phyloP scores from a whole-genome alignment of 345 rosid genomes.

The Murraya koenigii region DNA sequence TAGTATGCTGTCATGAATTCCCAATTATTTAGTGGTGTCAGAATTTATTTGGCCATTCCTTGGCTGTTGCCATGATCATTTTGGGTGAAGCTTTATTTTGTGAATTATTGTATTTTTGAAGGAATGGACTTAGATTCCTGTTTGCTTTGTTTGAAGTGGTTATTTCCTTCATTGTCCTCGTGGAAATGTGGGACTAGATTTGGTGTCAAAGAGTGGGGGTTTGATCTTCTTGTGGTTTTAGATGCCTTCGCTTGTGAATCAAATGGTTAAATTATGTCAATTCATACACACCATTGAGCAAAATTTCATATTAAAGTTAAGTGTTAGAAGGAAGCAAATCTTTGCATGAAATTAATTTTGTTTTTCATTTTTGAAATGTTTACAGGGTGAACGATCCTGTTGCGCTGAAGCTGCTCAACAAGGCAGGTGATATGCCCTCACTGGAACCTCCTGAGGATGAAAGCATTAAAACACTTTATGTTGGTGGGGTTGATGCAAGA shows the following conservation, averaged over 20 bases:
- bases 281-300: not conserved
- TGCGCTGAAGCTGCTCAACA: constrained; percentile 82
- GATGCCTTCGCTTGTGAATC: not conserved
- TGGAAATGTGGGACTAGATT: not conserved
- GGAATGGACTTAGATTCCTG: constrained; percentile 1
- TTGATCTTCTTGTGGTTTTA: not conserved
- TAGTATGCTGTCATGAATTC: not conserved
- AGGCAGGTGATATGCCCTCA: constrained; percentile 98
- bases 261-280: not conserved
- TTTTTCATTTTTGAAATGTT: not conserved
- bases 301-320: not conserved
- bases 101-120: not conserved
- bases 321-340: not conserved
- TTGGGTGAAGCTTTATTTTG: not conserved
- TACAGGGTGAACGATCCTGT: constrained; percentile 93
- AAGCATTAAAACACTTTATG: constrained; percentile 84
- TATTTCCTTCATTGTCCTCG: not conserved
- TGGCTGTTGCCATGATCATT: not conserved
- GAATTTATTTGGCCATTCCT: not conserved
- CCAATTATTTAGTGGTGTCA: not conserved
- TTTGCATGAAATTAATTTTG: not conserved
- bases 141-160: not conserved
- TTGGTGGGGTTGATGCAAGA: constrained; percentile 87
- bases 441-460: constrained; percentile 89
- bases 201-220: not conserved